phyloP scores from a whole-genome alignment of 345 rosid genomes.

The Pistacia integerrima region DNA sequence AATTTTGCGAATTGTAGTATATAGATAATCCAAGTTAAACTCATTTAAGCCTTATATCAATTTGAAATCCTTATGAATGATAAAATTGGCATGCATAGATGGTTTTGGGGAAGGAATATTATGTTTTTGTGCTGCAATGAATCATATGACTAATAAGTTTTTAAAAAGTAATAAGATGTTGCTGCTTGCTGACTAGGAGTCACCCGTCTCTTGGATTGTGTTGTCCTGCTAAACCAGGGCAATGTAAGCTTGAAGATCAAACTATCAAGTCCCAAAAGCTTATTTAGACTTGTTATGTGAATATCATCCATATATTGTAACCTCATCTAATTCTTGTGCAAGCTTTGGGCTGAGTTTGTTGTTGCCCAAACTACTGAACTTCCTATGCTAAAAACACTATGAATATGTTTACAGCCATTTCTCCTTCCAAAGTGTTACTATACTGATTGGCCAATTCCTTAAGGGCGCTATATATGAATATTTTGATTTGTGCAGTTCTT shows the following conservation, averaged over 20 bases:
- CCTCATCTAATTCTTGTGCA: neutral
- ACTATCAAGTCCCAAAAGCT: constrained; percentile 3
- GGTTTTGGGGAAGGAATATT: neutral
- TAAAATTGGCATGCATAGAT: neutral
- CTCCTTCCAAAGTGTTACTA: neutral
- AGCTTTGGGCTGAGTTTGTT: neutral
- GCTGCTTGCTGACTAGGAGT: neutral
- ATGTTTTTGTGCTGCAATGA: neutral
- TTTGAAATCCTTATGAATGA: neutral
- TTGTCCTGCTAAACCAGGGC: neutral
- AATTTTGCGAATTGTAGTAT: neutral
- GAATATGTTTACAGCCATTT: neutral
- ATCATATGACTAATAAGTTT: neutral
- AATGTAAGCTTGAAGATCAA: neutral
- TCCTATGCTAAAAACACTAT: neutral
- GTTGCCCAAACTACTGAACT: neutral
- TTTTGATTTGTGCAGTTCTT: neutral
- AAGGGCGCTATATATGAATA: neutral
- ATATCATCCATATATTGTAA: neutral
- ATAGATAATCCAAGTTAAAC: neutral
- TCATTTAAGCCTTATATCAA: neutral
- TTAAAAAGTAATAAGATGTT: neutral
- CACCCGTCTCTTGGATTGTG: neutral
- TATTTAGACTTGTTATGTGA: neutral
- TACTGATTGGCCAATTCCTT: neutral